Evolutionary conservation across 768 basidiomycete genomes (phyloP), one percentile per base, ranked within the genome.

Genomic region (Mycena latifolia): DNA sequence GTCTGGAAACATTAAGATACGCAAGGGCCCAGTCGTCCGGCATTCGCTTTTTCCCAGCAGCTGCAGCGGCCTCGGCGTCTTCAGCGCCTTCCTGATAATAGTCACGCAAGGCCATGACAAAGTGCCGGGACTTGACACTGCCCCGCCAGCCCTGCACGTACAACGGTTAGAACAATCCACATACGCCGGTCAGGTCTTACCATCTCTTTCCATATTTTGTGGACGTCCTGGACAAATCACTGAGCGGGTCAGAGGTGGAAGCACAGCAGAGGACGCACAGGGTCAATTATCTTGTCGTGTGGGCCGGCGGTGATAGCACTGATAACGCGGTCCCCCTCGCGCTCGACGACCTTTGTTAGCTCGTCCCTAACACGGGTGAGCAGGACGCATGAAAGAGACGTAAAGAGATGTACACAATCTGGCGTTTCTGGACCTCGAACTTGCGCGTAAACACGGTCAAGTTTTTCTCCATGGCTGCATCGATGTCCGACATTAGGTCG

Each of bases 131-230:
- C 57, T 81, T 79, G 57, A 80, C 78, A 27, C 74, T 78, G 2
- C 76, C 73, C 11, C 72, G 70, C 81, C 81, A 82, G 39, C 73
- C 72, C 80, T 80, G 39, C n/a, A 24, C 14, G 27, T 10, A 22
- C 29, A 6, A 45, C 45, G 35, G n/a, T 27, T 18, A 31, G 51
- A 2, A 56, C 47, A 43, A 33, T 31, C 7, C 18, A 7, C 11
- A 24, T 20, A 17, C 17, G 12, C 22, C 0, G 14, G 29, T 15
- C n/a, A 54, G n/a, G 15, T 15, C 54, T 20, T 53, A 79, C 80
- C 81, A 80, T 80, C 29, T 78, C 78, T 67, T 77, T 78, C 81
- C 81, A 82, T 20, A 82, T 73, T 18, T 71, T 69, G 39, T 75
- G 75, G 7, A 82, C 67, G 41, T 81, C 79, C 79, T 80, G 51